Base-by-base conservation (phyloP, 1,284 basidiomycete species). In the Trichosporon sp. region DNA sequence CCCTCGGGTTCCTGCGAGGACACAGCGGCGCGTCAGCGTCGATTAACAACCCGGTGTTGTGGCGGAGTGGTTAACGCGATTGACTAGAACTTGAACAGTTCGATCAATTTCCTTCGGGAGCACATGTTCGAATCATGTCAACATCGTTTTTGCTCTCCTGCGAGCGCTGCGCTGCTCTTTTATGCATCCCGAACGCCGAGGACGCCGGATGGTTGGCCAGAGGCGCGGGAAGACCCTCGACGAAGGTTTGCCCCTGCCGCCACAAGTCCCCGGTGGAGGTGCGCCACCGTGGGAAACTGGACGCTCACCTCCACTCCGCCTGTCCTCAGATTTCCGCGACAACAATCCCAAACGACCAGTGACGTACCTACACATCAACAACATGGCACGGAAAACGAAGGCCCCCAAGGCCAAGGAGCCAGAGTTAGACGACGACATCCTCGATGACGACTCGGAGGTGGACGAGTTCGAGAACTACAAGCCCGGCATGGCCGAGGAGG, bases 401-500 rank as follows among this genome's bases (percentile, higher is more conserved):
- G 27, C 35, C n/a, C 35, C 9, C 35, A n/a, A 31, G 15, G 27
- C 47, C 60, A 62, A 64, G 29, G 47, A 29, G 62, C 47, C 70
- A 32, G 65, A 56, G 4, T 3, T 31, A 2, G 75, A 78, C 65
- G 80, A 80, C 66, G 74, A 73, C 25, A 69, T 77, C 25, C 75
- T 81, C 34, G 76, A 80, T 12, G 72, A 70, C 18, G 82, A 82
- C 64, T 79, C 78, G 3, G 82, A 83, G 67, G 77, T 72, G 6
- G 81, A 83, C 75, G 82, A 83, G 69, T 82, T 81, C 64, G 73
- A 51, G 13, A 65, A 53, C 62, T 71, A 67, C 69, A 63, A 63
- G 56, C 58, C 64, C 2, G 66, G 38, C 25, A 44, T 25, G n/a
- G 63, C 82, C 1, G 86, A 87, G 73, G 84, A 83, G 3, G 86